Evolutionary conservation across 148 eudicot species (phyloP).

Genomic region (Dianthus caryophyllus): DNA sequence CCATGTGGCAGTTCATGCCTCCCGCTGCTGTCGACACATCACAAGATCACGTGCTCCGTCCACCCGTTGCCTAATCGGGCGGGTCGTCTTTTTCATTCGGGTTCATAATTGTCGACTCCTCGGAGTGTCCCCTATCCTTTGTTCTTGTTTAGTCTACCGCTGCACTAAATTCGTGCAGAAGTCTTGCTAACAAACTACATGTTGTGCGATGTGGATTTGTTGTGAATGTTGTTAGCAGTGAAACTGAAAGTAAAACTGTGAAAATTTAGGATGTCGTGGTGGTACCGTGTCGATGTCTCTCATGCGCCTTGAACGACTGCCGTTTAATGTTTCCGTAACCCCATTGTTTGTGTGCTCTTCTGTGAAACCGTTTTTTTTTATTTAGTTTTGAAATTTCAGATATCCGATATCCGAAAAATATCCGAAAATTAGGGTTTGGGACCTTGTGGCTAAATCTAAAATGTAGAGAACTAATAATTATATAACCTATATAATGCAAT

Average conservation of each 20-base stretch:
- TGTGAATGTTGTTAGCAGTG: constrained; percentile 23
- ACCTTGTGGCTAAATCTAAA: too few relatives aligned
- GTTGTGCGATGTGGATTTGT: constrained; percentile 29
- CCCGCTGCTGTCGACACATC: constrained; percentile 75
- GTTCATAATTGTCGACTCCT: background rate
- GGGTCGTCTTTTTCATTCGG: background rate
- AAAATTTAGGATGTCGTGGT: too few relatives aligned
- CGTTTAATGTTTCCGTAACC: too few relatives aligned
- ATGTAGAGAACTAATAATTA: too few relatives aligned
- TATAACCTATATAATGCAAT: too few relatives aligned
- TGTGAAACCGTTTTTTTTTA: too few relatives aligned
- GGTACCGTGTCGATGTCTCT: too few relatives aligned
- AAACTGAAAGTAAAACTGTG: constrained; percentile 17
- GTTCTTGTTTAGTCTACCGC: constrained; percentile 5
- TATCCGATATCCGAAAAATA: too few relatives aligned
- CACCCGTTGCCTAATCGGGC: constrained; percentile 57
- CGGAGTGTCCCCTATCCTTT: constrained; percentile 15
- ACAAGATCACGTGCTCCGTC: constrained; percentile 67
- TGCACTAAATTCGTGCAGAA: constrained; percentile 29
- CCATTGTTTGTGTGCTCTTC: too few relatives aligned
- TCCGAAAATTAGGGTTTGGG: too few relatives aligned
- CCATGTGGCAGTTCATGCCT: constrained; percentile 92
- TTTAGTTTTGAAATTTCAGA: too few relatives aligned
- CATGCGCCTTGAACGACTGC: too few relatives aligned
- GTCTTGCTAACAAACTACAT: constrained; percentile 36